Percentiles rank a stretch among this genome's conserved stretches.
phyloP scores from a whole-genome alignment of 495 filamentous ascomycete genomes.

The Neurospora sp. region DNA sequence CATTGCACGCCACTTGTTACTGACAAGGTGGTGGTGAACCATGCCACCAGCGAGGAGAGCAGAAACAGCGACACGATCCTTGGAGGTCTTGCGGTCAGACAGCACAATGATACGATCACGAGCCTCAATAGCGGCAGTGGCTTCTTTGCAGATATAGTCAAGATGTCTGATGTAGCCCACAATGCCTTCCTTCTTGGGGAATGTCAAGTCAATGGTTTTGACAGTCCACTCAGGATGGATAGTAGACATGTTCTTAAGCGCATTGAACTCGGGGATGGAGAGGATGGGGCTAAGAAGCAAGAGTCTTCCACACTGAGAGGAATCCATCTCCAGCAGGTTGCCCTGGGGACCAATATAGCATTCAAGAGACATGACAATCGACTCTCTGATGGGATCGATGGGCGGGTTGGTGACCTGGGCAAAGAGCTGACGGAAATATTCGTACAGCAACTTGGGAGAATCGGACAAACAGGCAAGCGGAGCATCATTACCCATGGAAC shows the following conservation, averaged over 20 bases:
- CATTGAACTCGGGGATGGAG: slow-evolving; percentile 86
- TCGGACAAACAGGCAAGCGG: slow-evolving; percentile 86
- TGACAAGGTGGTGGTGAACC: slow-evolving; percentile 94
- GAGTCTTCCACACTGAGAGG: slow-evolving; percentile 78
- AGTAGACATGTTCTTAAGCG: slow-evolving; percentile 66
- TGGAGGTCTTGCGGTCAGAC: slow-evolving; percentile 80
- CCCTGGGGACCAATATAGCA: slow-evolving; percentile 97
- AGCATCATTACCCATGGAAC: slow-evolving; percentile 98
- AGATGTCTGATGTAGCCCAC: slow-evolving; percentile 82
- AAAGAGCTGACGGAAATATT: slow-evolving; percentile 98
- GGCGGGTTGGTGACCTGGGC: slow-evolving; percentile 98
- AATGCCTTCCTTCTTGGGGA: slow-evolving; percentile 78
- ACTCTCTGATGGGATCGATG: slow-evolving; percentile 97
- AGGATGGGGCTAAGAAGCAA: slow-evolving; percentile 86
- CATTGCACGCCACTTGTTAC: slow-evolving; percentile 91
- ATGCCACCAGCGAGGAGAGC: slow-evolving; percentile 84
- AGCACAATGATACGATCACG: slow-evolving; percentile 83
- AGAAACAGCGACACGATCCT: slow-evolving; percentile 79
- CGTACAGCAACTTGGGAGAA: slow-evolving; percentile 84
- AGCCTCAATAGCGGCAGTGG: slow-evolving; percentile 75
- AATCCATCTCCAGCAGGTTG: slow-evolving; percentile 91
- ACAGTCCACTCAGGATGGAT: slow-evolving; percentile 81
- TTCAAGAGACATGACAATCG: slow-evolving; percentile 97
- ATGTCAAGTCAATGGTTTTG: slow-evolving; percentile 91
- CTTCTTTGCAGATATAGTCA: slow-evolving; percentile 79